phyloP scores from a whole-genome alignment of 768 basidiomycete species.

The Coprinopsis cinerea region DNA sequence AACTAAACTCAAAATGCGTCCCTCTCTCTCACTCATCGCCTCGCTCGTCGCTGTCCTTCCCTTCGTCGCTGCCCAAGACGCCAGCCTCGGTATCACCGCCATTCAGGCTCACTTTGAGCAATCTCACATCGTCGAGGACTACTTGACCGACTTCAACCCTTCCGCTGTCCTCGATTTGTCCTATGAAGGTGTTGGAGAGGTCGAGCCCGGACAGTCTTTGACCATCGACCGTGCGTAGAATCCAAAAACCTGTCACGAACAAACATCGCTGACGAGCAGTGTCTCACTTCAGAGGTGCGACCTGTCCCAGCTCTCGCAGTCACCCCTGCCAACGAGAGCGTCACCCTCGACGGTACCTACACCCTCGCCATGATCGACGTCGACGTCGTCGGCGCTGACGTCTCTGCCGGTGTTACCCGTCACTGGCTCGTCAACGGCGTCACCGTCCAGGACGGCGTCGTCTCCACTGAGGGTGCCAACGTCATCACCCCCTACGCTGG shows the following conservation, averaged over 20 bases:
- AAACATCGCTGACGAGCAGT: background rate
- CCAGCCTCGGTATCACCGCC: conserved; percentile 42
- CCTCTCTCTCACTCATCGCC: conserved; percentile 16
- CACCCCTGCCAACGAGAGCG: conserved; percentile 36
- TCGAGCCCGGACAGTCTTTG: conserved; percentile 55
- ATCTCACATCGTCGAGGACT: conserved; percentile 54
- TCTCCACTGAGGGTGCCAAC: conserved; percentile 39
- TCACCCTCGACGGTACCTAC: conserved; percentile 40
- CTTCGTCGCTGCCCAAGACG: conserved; percentile 42
- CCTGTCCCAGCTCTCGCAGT: conserved; percentile 49
- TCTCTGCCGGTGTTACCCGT: conserved; percentile 54
- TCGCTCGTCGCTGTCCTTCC: conserved; percentile 35
- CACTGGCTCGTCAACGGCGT: conserved; percentile 81
- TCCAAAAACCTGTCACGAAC: background rate
- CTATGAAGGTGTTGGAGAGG: conserved; percentile 44
- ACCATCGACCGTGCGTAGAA: conserved; percentile 48
- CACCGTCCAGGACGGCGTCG: conserved; percentile 31
- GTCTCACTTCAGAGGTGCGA: conserved; percentile 42
- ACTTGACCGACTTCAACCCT: conserved; percentile 57
- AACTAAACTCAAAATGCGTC: conserved; percentile 1
- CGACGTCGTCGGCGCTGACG: conserved; percentile 55
- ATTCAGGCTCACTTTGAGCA: conserved; percentile 66
- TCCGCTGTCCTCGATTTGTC: conserved; percentile 48
- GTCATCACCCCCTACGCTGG: conserved; percentile 64
- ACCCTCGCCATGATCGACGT: conserved; percentile 77